These are phyloP conservation scores for Goffeauzyma gilvescens DNA, from an alignment of 768 basidiomycete species.

Conservation along the genomic window DNA sequence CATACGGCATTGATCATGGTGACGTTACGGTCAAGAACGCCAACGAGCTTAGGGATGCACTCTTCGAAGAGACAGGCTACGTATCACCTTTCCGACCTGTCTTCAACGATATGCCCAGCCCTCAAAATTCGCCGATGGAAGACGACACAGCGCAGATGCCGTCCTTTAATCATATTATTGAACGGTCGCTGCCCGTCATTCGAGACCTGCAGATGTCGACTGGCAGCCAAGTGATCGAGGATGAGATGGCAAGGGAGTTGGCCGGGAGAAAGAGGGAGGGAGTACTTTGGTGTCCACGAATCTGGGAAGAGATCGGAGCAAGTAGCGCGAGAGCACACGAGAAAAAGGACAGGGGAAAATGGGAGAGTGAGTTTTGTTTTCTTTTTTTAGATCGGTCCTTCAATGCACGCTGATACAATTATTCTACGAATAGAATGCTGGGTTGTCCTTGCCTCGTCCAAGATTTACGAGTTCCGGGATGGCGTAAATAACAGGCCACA, in stretches of 20 bases:
- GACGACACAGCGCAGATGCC: not conserved
- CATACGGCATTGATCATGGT: not conserved
- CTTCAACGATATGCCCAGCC: not conserved
- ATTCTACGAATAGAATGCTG: constrained; percentile 18
- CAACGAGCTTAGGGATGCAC: not conserved
- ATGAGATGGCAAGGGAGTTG: constrained; percentile 20
- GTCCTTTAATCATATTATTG: not conserved
- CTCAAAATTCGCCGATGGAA: not conserved
- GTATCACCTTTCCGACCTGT: constrained; percentile 1
- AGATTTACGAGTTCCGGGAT: constrained; percentile 29
- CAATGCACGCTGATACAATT: not conserved
- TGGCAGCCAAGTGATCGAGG: constrained; percentile 25
- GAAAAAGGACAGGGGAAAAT: constrained; percentile 20
- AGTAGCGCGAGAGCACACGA: constrained; percentile 5
- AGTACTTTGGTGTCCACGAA: constrained; percentile 28
- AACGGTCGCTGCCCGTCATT: not conserved
- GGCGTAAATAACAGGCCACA: constrained; percentile 19
- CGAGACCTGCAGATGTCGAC: constrained; percentile 18
- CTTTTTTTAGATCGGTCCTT: not conserved
- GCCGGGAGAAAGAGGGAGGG: constrained; percentile 30
- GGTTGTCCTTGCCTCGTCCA: constrained; percentile 29
- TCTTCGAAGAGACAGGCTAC: not conserved
- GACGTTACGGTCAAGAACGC: not conserved
- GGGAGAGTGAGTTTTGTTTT: constrained; percentile 24
- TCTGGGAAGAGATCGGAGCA: constrained; percentile 26